Conservation (phyloP, 352 stramenopile species). For the Globisporangium nagaii region DNA sequence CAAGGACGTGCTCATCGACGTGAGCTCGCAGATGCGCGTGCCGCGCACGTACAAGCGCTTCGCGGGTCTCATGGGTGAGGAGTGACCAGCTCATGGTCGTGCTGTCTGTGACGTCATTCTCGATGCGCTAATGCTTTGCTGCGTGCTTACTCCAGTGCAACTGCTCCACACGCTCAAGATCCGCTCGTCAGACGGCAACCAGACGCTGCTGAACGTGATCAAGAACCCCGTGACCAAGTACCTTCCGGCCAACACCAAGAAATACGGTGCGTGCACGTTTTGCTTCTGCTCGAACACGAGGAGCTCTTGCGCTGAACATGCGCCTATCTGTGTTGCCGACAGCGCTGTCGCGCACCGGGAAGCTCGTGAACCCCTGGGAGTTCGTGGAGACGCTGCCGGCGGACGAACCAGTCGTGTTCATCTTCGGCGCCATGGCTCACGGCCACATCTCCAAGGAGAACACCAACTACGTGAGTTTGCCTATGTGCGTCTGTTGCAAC, state of each 20-base stretch:
- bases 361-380: constrained; percentile 92
- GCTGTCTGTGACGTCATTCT: neutral
- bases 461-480: constrained; percentile 89
- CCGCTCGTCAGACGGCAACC: constrained; percentile 93
- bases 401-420: constrained; percentile 94
- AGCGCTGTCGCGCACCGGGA: constrained; percentile 91
- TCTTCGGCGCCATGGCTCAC: constrained; percentile 97
- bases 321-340: neutral
- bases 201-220: constrained; percentile 98
- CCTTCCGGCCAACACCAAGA: constrained; percentile 93
- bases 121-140: neutral
- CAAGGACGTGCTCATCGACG: constrained; percentile 97
- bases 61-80: constrained; percentile 90
- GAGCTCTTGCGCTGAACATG: too few species aligned
- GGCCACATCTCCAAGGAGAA: constrained; percentile 96
- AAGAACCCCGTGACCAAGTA: constrained; percentile 98
- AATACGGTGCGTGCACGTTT: constrained; percentile 92
- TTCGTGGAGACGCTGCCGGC: constrained; percentile 91
- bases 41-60: constrained; percentile 99
- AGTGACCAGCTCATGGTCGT: neutral
- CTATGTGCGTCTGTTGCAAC: neutral
- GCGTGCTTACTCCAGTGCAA: constrained; percentile 85
- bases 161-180: constrained; percentile 99
- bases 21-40: constrained; percentile 98
- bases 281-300: too few species aligned